These are phyloP conservation scores for Eucalyptus marginata DNA, from an alignment of 345 rosid species.

Conservation along the genomic window DNA sequence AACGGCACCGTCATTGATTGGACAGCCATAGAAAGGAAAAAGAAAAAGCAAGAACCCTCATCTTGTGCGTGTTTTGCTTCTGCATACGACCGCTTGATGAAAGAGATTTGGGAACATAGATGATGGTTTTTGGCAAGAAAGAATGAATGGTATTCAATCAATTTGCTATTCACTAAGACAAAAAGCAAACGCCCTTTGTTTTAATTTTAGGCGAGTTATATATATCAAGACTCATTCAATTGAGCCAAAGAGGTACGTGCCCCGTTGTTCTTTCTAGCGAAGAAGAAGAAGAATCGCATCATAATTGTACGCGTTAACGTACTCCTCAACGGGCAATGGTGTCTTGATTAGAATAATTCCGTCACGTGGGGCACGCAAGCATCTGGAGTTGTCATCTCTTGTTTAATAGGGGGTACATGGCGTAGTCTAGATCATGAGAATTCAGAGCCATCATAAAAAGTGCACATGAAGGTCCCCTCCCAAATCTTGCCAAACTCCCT, in stretches of 20 bases:
- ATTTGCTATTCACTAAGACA: neutral
- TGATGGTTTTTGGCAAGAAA: neutral
- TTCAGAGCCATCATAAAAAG: neutral
- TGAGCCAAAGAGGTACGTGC: neutral
- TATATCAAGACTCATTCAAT: neutral
- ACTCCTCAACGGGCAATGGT: neutral
- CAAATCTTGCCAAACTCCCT: neutral
- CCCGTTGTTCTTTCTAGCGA: neutral
- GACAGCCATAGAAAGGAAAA: neutral
- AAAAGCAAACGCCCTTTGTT: neutral
- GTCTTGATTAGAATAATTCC: neutral
- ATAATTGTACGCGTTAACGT: neutral
- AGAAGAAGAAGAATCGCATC: neutral
- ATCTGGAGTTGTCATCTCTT: neutral
- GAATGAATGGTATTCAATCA: neutral
- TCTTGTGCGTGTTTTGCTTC: neutral
- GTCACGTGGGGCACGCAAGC: neutral
- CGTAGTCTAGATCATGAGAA: neutral
- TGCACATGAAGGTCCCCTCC: neutral
- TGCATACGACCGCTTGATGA: neutral
- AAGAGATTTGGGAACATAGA: neutral
- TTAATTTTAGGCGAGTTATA: neutral
- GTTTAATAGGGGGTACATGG: neutral
- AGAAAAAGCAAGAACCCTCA: neutral
- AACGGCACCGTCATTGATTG: neutral